Evolutionary conservation across 257 asterid species (phyloP), one percentile per base, ranked within the genome.

Genomic region (Paulownia fortunei): DNA sequence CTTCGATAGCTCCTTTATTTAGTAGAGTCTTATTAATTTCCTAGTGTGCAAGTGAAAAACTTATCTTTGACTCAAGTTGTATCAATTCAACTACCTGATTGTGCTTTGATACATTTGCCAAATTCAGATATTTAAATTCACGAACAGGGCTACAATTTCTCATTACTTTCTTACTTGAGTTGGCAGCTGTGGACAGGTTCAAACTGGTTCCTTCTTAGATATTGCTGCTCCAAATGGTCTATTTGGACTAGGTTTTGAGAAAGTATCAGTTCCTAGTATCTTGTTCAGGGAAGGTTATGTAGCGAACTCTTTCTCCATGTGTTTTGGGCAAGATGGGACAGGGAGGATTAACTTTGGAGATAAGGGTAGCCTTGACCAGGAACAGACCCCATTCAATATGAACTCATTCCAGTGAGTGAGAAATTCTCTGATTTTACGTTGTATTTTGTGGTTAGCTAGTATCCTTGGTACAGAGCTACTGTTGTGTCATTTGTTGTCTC

Each of bases 141-240:
- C n/a, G 5, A 58, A 16, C 55, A 47, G 13, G 69, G 36, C 44
- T 47, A 24, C 23, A 9, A 47, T 34, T 56, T 59, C 62, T 54
- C 52, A 39, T 76, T 42, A 54, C 37, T 65, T 30, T 82, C 71
- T 60, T 41, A 6, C 75, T 82, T 82, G 63, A 47, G 69, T 68
- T 69, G 76, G 86, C 90, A 93, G 98, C 68, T 93, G 96, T 79
- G 98, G 98, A 70, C 92, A 84, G 86, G 88, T 87, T 51, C 98
- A 91, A 77, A 93, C 97, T 2, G 98, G 97, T 69, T 89, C 94
- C 8, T 91, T 91, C 82, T 83, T 93, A 47, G 92, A 89, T 32
- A 80, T 87, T 73, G 96, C 96, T 41, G 98, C 98, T 55, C 96
- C 96, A 37, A 93, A 93, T 78, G 98, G 97, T 76, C 76, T 93